Evolutionary conservation across 345 rosid genomes (phyloP).

Genomic region (Trapa incisa): DNA sequence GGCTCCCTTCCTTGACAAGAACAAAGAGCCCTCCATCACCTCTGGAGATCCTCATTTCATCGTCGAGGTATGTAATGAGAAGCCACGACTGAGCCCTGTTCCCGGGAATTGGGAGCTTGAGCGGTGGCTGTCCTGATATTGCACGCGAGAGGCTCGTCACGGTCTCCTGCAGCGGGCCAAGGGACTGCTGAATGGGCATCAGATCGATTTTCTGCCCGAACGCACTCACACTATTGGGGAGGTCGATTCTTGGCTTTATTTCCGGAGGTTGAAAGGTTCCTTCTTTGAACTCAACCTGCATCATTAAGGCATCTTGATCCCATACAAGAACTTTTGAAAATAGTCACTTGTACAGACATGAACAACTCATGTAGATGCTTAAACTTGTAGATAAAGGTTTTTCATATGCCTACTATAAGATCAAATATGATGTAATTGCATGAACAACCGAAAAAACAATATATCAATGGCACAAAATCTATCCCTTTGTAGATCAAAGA

Average conservation of each 20-base stretch:
- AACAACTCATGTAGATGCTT: background rate
- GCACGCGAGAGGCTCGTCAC: conserved; percentile 53
- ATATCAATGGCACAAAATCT: background rate
- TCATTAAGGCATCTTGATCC: background rate
- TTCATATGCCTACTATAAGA: background rate
- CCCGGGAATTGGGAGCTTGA: conserved; percentile 79
- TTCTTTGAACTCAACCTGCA: conserved; percentile 81
- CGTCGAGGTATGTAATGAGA: conserved; percentile 73
- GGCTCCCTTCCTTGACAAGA: conserved; percentile 78
- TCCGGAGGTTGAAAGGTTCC: conserved; percentile 74
- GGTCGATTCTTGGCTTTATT: conserved; percentile 59
- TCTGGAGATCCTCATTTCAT: conserved; percentile 78
- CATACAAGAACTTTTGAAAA: no score
- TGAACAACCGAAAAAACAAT: background rate
- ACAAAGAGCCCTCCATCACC: conserved; percentile 96
- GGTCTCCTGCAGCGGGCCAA: conserved; percentile 61
- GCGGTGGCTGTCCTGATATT: conserved; percentile 72
- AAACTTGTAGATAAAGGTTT: background rate
- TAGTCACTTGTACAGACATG: no score
- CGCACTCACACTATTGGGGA: conserved; percentile 47
- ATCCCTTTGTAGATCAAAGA: background rate
- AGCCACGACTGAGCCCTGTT: conserved; percentile 66
- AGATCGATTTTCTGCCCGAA: conserved; percentile 73
- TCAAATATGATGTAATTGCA: background rate
- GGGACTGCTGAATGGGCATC: conserved; percentile 58